Conservation (phyloP, 345 rosid genomes). For the Arabidopsis suecica region DNA sequence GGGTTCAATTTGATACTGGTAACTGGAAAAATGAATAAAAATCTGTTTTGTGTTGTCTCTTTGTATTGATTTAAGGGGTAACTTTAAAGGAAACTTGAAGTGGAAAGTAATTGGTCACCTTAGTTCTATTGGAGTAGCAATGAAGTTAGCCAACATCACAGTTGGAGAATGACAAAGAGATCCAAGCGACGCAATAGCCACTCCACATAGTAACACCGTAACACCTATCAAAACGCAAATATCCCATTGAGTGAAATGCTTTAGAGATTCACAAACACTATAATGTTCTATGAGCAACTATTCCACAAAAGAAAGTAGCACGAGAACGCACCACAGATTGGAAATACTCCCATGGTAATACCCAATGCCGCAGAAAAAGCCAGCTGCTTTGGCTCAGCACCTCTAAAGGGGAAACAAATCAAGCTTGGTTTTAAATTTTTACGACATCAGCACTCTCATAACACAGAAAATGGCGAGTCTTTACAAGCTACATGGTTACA, state of each 20-base stretch:
- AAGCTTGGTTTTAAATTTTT: slow-evolving; percentile 11
- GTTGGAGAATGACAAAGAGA: slow-evolving; percentile 82
- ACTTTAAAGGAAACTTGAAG: not conserved
- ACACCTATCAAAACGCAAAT: slow-evolving; percentile 58
- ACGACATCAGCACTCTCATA: not conserved
- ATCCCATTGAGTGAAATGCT: slow-evolving; percentile 2
- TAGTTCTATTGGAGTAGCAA: slow-evolving; percentile 88
- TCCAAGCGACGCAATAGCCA: slow-evolving; percentile 79
- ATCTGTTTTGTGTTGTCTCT: not conserved
- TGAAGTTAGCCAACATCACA: slow-evolving; percentile 81
- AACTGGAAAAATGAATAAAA: not conserved
- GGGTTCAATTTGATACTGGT: not conserved
- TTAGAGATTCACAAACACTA: slow-evolving; percentile 7
- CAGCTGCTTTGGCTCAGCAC: slow-evolving; percentile 87
- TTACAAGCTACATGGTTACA: not conserved
- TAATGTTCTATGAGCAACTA: not conserved
- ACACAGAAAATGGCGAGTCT: slow-evolving; percentile 3
- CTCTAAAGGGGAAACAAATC: slow-evolving; percentile 48
- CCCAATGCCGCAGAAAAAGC: slow-evolving; percentile 93
- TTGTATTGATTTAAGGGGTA: not conserved
- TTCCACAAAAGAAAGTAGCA: not conserved
- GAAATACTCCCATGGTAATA: slow-evolving; percentile 81
- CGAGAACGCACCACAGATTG: slow-evolving; percentile 78
- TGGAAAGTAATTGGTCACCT: slow-evolving; percentile 54
- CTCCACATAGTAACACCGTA: slow-evolving; percentile 81